Evolutionary conservation across 345 rosid species (phyloP).

Genomic region (Salix koriyanagi): DNA sequence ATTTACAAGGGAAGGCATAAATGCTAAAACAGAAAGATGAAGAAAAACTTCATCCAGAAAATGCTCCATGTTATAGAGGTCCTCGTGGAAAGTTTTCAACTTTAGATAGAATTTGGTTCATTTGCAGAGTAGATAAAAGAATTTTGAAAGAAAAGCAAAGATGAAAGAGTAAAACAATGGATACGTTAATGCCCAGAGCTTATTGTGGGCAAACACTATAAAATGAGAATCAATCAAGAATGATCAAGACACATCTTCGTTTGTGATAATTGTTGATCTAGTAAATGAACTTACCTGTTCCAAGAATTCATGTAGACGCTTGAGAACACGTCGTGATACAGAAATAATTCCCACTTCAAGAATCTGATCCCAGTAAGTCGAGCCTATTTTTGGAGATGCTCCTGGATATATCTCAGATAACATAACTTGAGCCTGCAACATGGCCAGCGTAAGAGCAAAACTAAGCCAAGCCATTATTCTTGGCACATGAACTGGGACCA

Average conservation of each 20-base stretch:
- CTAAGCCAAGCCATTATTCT: conserved; percentile 1
- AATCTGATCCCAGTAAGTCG: conserved; percentile 90
- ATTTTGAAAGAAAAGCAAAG: background rate
- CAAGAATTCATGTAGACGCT: conserved; percentile 68
- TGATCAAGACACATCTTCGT: background rate
- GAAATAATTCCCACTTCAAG: conserved; percentile 74
- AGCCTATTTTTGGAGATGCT: conserved; percentile 76
- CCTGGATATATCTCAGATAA: conserved; percentile 97
- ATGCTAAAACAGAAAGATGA: too few relatives aligned
- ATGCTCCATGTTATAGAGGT: background rate
- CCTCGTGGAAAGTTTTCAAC: background rate
- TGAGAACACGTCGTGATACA: conserved; percentile 68
- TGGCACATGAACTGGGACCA: background rate
- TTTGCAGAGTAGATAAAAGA: background rate
- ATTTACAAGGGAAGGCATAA: too few relatives aligned
- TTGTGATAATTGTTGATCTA: background rate
- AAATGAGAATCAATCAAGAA: background rate
- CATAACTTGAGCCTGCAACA: conserved; percentile 75
- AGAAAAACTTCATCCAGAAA: background rate
- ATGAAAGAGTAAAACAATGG: background rate
- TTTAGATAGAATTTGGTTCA: background rate
- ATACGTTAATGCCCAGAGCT: background rate
- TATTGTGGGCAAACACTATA: background rate
- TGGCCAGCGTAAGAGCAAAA: conserved; percentile 7
- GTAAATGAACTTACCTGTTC: conserved; percentile 54